Evolutionary conservation across 805 yeast species (phyloP), one percentile per base, ranked within the genome.

Genomic region (Metschnikowia lochheadii): DNA sequence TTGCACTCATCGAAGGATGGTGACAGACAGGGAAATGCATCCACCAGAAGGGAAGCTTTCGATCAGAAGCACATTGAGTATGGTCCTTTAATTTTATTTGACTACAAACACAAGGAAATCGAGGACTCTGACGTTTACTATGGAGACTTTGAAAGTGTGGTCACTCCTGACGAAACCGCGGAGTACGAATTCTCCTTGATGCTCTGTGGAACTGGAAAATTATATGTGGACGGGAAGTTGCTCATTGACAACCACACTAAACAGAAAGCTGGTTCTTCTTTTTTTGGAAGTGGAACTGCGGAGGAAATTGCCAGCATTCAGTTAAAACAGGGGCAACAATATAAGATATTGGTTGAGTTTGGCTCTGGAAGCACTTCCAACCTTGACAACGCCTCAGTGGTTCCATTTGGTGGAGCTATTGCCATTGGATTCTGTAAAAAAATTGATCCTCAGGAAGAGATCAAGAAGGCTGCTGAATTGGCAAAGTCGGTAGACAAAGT

Each of bases 401-500:
- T 67, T 38, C 51, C 54, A 49, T 60, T 64, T 38, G 70, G 71
- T 8, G 56, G 58, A 31, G 59, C 56, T 2, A 42, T 60, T 41
- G 51, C 58, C 36, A 42, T 59, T 17, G 70, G 72, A 4, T 46
- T 60, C 31, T 53, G 63, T 40, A 60, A 56, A 39, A 59, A 55
- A 8, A 60, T 63, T 31, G 53, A 59, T 23, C 56, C 57, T 6
- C 59, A 63, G 49, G 58, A 50, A 6, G 66, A 64, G 42, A 59
- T 67, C 42, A 37, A 50, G 11, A 57, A 59, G 48, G 85, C 87
- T 8, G 79, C 70, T 14, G 74, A 66, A 11, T 50, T 76, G 36
- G 87, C 87, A 37, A 69, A 71, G 54, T 35, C 59, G 1, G 81
- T 64, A 20, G 86, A 82, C 54, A 80, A 79, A 60, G 84, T 80